Percentiles rank a stretch among this genome's conserved stretches.
These are phyloP conservation scores for Beauveria asiatica DNA, from an alignment of 2,329 filamentous ascomycete genomes.

Conservation along the genomic window DNA sequence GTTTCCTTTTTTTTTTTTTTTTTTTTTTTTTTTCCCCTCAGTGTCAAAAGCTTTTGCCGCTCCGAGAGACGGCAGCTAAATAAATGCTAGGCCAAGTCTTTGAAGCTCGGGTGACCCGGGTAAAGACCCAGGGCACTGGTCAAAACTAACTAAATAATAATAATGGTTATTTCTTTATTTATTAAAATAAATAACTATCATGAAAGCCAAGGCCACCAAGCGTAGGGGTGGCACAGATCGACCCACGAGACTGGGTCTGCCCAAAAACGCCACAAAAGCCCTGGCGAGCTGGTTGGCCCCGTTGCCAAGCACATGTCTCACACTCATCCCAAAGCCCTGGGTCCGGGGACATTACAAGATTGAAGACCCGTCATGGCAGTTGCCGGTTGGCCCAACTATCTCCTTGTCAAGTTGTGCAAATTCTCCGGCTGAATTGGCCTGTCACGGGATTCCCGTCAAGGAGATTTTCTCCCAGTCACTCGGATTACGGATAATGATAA, in stretches of 20 bases:
- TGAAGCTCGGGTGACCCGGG: neutral
- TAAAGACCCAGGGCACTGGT: neutral
- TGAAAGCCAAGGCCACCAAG: neutral
- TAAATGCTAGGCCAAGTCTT: no score
- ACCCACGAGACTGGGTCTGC: neutral
- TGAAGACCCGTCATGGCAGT: neutral
- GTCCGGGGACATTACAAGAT: neutral
- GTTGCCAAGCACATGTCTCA: neutral
- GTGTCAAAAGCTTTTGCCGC: no score
- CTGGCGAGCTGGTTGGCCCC: neutral
- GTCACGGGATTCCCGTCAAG: no score
- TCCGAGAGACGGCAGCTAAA: no score
- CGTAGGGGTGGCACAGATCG: neutral
- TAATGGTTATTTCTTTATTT: no score
- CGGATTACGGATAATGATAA: no score
- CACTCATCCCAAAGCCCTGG: constrained; percentile 1
- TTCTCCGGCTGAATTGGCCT: neutral
- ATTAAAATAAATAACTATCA: no score
- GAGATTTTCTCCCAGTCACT: no score
- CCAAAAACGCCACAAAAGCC: neutral
- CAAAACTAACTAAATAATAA: no score
- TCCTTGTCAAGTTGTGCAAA: neutral
- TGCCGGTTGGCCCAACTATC: neutral
- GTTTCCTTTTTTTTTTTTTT: no score
- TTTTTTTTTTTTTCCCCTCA: no score